These are phyloP conservation scores for Pseudogymnoascus sp. DNA, from an alignment of 2,329 filamentous ascomycete species.

Conservation along the genomic window DNA sequence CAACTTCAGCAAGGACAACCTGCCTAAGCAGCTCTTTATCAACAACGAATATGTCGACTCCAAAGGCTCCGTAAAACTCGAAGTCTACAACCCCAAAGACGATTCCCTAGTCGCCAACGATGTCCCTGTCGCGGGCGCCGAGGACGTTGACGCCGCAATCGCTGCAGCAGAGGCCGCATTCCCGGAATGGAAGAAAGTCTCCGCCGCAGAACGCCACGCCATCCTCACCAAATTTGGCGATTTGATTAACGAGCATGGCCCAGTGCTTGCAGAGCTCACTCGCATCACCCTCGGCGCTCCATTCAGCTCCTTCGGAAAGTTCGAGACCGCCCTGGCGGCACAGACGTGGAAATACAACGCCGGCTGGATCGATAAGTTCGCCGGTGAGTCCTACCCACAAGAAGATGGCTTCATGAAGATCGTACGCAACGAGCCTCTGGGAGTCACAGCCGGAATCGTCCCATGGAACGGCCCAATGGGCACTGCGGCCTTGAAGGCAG, in stretches of 20 bases:
- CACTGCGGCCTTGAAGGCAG: slow-evolving; percentile 48
- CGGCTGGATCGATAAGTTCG: slow-evolving; percentile 37
- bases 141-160: slow-evolving; percentile 41
- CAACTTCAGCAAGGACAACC: slow-evolving; percentile 31
- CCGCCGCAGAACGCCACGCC: slow-evolving; percentile 33
- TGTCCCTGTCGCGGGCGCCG: slow-evolving; percentile 36
- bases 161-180: slow-evolving; percentile 40
- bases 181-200: slow-evolving; percentile 39
- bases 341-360: slow-evolving; percentile 32
- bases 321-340: slow-evolving; percentile 34
- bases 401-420: slow-evolving; percentile 42
- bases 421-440: slow-evolving; percentile 35
- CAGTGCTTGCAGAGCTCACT: slow-evolving; percentile 35
- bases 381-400: slow-evolving; percentile 35
- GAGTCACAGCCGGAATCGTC: slow-evolving; percentile 50
- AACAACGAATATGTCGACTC: slow-evolving; percentile 43
- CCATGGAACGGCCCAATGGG: slow-evolving; percentile 51
- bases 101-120: slow-evolving; percentile 44
- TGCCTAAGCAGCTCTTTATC: slow-evolving; percentile 42
- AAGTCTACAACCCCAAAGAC: slow-evolving; percentile 45
- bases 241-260: slow-evolving; percentile 35
- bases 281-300: slow-evolving; percentile 43
- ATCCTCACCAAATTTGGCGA: slow-evolving; percentile 41
- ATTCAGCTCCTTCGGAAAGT: slow-evolving; percentile 38
- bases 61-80: slow-evolving; percentile 40